Conservation (phyloP, 2,329 filamentous ascomycete species). For the Mycosphaerelloides madeirae region DNA sequence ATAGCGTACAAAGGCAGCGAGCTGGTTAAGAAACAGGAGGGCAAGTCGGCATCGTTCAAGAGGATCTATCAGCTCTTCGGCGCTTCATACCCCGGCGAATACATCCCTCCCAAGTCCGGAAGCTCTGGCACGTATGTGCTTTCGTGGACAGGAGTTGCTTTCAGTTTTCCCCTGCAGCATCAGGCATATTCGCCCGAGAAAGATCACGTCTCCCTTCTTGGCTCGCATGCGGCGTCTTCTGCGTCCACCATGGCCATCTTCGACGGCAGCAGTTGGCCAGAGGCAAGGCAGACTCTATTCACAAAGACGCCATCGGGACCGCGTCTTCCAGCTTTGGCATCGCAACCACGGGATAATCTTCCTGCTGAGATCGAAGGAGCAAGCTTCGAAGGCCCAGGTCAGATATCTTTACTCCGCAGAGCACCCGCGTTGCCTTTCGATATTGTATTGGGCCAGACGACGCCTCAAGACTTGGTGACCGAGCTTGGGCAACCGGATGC, state of each 20-base stretch:
- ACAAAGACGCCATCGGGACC: conserved; percentile 68
- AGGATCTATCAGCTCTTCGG: conserved; percentile 84
- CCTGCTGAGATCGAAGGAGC: conserved; percentile 84
- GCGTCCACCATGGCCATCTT: conserved; percentile 89
- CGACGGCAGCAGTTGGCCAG: conserved; percentile 83
- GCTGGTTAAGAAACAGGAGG: conserved; percentile 59
- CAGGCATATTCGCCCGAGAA: conserved; percentile 69
- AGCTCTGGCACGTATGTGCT: conserved; percentile 75
- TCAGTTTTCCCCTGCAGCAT: conserved; percentile 75
- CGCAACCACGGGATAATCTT: conserved; percentile 70
- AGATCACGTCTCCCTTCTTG: conserved; percentile 82
- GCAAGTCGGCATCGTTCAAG: conserved; percentile 31
- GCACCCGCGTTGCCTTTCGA: conserved; percentile 62
- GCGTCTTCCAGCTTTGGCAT: conserved; percentile 63
- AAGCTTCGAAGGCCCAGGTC: conserved; percentile 70
- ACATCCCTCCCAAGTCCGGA: conserved; percentile 59
- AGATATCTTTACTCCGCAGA: conserved; percentile 70
- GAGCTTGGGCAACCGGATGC: conserved; percentile 91
- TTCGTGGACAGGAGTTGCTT: conserved; percentile 91
- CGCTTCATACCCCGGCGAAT: conserved; percentile 91
- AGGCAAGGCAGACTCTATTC: conserved; percentile 72
- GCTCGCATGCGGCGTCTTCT: conserved; percentile 68
- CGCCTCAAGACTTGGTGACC: conserved; percentile 82
- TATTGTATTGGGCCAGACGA: conserved; percentile 78
- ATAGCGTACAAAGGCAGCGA: conserved; percentile 79